Evolutionary conservation across 768 basidiomycete species (phyloP), one percentile per base, ranked within the genome.

Genomic region (Boletus rubroflammeus): DNA sequence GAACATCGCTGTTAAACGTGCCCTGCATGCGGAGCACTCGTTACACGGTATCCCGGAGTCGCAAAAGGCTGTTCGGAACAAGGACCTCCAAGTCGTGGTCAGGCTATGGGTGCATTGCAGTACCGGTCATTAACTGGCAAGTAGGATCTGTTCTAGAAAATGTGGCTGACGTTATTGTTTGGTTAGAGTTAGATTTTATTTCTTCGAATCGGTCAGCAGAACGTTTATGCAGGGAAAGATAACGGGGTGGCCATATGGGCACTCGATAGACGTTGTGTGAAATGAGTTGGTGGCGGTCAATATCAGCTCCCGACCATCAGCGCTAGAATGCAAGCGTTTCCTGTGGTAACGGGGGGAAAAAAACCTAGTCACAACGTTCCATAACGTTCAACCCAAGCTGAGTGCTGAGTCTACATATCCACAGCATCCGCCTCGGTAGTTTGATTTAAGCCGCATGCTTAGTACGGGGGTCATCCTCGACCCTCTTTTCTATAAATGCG

Each of bases 401-500:
- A 34, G 14, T 13, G 29, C 29, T 4, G 26, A 31, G 25, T 31
- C 15, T 44, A 39, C 39, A 36, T 19, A 19, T 28, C 17, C 32
- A 41, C 54, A 50, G 48, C 44, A 8, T 28, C n/a, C 36, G 29
- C 31, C 8, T 41, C 43, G 32, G 51, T 14, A 19, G 35, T 10
- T 34, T n/a, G 29, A 8, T 7, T 13, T 28, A 19, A 32, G 9
- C 38, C 21, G 31, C 29, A 34, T 2, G 11, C 39, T 14, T n/a
- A n/a, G n/a, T n/a, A 9, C 0, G 23, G 32, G 26, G 29, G 38
- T 7, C 26, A 19, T 49, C 9, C 25, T 31, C 21, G 9, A 41
- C 23, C 13, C 19, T 23, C 6, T 47, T n/a, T 14, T 13, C 34
- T 56, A 59, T 62, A 65, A 64, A 59, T 32, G 17, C 28, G 15